A percentile compares a stretch with the other conserved stretches of the same genome.
phyloP scores from a whole-genome alignment of 148 eudicot genomes.

The Euryodendron excelsum region DNA sequence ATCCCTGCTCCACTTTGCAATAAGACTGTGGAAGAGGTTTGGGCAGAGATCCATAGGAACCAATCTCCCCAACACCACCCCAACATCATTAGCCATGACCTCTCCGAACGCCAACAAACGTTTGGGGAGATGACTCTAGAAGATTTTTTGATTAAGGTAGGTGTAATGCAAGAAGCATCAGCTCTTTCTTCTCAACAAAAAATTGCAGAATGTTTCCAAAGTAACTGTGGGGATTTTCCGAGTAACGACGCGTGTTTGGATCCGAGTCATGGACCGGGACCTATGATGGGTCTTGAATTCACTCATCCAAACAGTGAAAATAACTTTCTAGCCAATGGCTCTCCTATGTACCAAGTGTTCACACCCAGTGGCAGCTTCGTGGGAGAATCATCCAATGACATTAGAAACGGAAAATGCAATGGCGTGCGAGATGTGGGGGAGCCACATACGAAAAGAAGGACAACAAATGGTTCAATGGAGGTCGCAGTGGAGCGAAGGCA shows the following conservation, averaged over 20 bases:
- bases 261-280: not conserved
- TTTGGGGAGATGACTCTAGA: constrained; percentile 23
- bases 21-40: constrained; percentile 20
- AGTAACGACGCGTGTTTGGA: not conserved
- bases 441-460: not conserved
- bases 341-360: constrained; percentile 7
- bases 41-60: constrained; percentile 11
- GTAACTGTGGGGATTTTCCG: not conserved
- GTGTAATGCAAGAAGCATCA: constrained; percentile 17
- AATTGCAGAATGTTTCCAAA: not conserved
- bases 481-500: constrained; percentile 13
- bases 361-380: not conserved
- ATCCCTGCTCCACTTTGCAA: constrained; percentile 11
- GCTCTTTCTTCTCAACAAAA: not conserved
- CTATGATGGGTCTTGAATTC: not conserved
- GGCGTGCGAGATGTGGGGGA: not conserved
- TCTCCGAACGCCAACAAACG: not conserved
- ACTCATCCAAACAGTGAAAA: not conserved
- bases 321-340: not conserved
- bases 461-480: not conserved
- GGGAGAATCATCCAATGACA: constrained; percentile 15
- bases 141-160: constrained; percentile 18
- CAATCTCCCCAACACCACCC: not conserved
- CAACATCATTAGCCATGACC: too few species aligned
- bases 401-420: not conserved